phyloP scores from a whole-genome alignment of 768 basidiomycete species.

The Podaxis sp. region DNA sequence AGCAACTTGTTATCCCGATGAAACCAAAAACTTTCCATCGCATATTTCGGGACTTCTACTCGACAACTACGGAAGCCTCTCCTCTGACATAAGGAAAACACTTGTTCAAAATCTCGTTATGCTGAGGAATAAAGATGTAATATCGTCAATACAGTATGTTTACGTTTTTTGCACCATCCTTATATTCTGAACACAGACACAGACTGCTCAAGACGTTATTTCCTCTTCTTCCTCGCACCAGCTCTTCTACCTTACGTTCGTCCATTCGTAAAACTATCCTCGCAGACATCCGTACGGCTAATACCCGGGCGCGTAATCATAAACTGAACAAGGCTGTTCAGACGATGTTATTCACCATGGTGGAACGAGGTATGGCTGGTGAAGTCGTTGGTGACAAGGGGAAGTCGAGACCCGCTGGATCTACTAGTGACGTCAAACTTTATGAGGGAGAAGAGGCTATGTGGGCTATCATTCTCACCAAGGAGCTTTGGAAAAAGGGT shows the following conservation, averaged over 20 bases:
- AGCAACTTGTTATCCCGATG: conserved; percentile 89
- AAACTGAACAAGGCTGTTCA: conserved; percentile 96
- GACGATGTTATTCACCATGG: conserved; percentile 93
- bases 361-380: conserved; percentile 85
- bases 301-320: conserved; percentile 84
- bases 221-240: conserved; percentile 91
- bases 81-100: conserved; percentile 78
- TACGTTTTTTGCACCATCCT: neutral
- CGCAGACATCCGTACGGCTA: conserved; percentile 89
- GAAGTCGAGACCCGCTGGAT: conserved; percentile 45
- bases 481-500: conserved; percentile 91
- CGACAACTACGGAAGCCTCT: conserved; percentile 69
- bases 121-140: conserved; percentile 89
- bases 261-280: conserved; percentile 93
- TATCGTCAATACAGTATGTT: conserved; percentile 86
- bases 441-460: conserved; percentile 80
- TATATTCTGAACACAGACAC: conserved; percentile 4
- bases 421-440: conserved; percentile 32
- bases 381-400: conserved; percentile 84
- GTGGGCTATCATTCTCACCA: conserved; percentile 94
- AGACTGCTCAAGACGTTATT: conserved; percentile 92
- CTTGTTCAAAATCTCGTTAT: conserved; percentile 91
- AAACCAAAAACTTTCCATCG: conserved; percentile 80
- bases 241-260: conserved; percentile 75
- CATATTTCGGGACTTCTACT: conserved; percentile 77